Evolutionary conservation across 176 grass and related monocot genomes (phyloP), one percentile per base, ranked within the genome.

Genomic region (Melocanna baccifera): DNA sequence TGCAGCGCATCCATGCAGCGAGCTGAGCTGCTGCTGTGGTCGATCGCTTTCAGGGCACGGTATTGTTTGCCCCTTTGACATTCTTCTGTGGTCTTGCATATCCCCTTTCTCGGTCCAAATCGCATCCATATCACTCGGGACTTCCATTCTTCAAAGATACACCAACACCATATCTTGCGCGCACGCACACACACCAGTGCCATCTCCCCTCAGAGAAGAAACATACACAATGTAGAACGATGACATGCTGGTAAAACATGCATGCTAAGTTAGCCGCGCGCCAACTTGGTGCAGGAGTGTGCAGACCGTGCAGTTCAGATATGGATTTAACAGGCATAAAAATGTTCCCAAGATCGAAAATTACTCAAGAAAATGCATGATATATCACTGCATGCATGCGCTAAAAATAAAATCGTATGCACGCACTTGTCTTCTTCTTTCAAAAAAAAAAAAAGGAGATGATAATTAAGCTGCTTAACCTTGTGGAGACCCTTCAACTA

Each of bases 61-160:
- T 76, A 37, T 30, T 26, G 69, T 62, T 58, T 81, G 69, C 77
- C 77, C 78, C 83, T 76, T 86, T 81, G 82, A 89, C 82, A 89
- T 85, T 81, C 71, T 86, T 82, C 13, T 71, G 55, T 86, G 43
- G 69, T 68, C 87, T 67, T 77, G 79, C 71, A 73, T 43, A 48
- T 81, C 62, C 19, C 52, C 77, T 69, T 81, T 74, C n/a, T n/a
- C n/a, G 70, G 83, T 89, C 77, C 23, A 81, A 81, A 86, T 89
- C 83, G 62, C 88, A 76, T 81, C 62, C 30, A 81, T 89, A 89
- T 75, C 83, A 70, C 41, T 56, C 69, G 26, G 26, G 51, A 48
- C 41, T 81, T 85, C 51, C 61, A 25, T 22, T 4, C 66, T 73
- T 28, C 28, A 28, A n/a, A 51, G 29, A 69, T 62, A 67, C n/a